Percentiles rank a stretch among this genome's conserved stretches.
Evolutionary conservation across 2,329 filamentous ascomycete genomes (phyloP).

Genomic region (Penicillium sp.): DNA sequence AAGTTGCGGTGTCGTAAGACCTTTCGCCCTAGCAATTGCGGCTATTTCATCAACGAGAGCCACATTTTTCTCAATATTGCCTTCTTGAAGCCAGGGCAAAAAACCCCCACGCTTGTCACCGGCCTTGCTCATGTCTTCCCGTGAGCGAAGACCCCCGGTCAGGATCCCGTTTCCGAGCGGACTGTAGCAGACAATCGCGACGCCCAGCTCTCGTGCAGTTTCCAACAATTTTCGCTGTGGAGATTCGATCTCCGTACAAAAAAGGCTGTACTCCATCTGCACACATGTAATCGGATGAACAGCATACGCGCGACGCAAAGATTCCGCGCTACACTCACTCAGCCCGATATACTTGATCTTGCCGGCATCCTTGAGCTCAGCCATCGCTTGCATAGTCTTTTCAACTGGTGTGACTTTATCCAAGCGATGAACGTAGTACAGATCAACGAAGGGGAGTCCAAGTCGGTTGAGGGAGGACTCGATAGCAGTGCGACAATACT

Average conservation of each 20-base stretch:
- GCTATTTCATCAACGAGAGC: constrained; percentile 53
- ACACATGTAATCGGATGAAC: constrained; percentile 53
- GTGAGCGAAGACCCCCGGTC: constrained; percentile 41
- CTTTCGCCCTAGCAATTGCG: constrained; percentile 54
- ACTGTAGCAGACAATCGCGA: constrained; percentile 45
- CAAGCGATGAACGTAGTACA: constrained; percentile 50
- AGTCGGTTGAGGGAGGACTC: constrained; percentile 44
- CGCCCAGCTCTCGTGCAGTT: constrained; percentile 32
- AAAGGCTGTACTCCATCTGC: constrained; percentile 57
- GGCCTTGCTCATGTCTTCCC: constrained; percentile 36
- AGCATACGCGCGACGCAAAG: constrained; percentile 51
- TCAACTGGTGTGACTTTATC: constrained; percentile 41
- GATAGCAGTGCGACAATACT: constrained; percentile 45
- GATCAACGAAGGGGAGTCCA: constrained; percentile 47
- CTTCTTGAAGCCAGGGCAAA: constrained; percentile 52
- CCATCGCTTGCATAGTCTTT: constrained; percentile 45
- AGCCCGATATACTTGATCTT: constrained; percentile 57
- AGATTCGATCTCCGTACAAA: constrained; percentile 51
- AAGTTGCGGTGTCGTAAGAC: constrained; percentile 56
- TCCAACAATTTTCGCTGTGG: constrained; percentile 25
- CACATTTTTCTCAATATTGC: constrained; percentile 59
- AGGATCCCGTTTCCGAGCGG: constrained; percentile 48
- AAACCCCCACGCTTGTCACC: constrained; percentile 46
- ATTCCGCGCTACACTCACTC: constrained; percentile 49
- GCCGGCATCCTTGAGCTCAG: constrained; percentile 49